Percentiles rank a stretch among this genome's conserved stretches.
phyloP scores from a whole-genome alignment of 768 basidiomycete species.

The Coprinellus micaceus region DNA sequence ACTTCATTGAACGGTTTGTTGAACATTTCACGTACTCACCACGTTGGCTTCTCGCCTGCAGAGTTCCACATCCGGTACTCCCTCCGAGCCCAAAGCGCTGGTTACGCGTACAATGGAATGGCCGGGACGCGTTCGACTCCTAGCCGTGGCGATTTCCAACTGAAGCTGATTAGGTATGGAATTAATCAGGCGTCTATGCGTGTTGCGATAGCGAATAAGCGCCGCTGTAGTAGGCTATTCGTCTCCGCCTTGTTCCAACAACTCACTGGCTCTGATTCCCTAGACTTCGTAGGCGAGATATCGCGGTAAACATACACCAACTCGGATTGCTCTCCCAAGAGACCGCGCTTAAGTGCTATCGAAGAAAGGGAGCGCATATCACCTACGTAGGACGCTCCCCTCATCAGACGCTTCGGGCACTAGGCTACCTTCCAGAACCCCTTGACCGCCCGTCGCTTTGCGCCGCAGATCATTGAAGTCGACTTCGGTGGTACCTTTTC shows the following conservation, averaged over 20 bases:
- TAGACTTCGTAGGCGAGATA: background rate
- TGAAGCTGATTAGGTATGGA: background rate
- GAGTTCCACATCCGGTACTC: background rate
- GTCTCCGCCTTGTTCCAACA: background rate
- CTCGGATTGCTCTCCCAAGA: background rate
- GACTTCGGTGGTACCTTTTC: slow-evolving; percentile 26
- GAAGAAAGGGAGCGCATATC: background rate
- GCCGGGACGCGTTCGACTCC: background rate
- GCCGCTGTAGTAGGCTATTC: background rate
- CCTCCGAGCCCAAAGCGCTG: background rate
- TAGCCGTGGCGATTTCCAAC: background rate
- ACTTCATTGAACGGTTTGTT: background rate
- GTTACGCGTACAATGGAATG: background rate
- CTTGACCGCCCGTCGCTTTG: slow-evolving; percentile 18
- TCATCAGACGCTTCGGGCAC: slow-evolving; percentile 3
- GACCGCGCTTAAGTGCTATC: background rate
- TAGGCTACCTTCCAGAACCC: slow-evolving; percentile 1
- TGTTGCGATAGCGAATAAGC: background rate
- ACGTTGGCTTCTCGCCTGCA: background rate
- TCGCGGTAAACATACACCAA: background rate
- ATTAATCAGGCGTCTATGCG: background rate
- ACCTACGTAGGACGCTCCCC: background rate
- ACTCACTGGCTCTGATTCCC: too few relatives aligned
- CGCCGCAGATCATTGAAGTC: slow-evolving; percentile 32
- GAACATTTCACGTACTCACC: slow-evolving; percentile 1